Percentiles rank a stretch among this genome's conserved stretches.
Evolutionary conservation across 2,329 filamentous ascomycete species (phyloP).

Genomic region (Penicillium oxalicum): DNA sequence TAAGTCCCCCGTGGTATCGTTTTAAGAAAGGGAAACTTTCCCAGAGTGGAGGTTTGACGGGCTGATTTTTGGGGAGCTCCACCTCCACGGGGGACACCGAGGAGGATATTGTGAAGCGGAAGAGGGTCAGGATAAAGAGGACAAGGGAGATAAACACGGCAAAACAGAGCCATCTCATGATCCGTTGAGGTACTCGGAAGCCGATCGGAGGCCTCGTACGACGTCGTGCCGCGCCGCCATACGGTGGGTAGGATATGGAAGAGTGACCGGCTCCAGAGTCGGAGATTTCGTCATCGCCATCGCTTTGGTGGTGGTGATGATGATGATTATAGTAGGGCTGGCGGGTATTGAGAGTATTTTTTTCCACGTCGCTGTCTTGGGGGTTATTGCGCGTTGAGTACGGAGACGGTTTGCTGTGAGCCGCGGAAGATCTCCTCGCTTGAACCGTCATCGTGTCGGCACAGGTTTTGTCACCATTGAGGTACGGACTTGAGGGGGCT

Average conservation of each 20-base stretch:
- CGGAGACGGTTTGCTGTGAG: conserved; percentile 21
- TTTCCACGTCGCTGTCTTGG: conserved; percentile 30
- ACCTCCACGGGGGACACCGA: conserved; percentile 25
- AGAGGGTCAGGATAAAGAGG: conserved; percentile 69
- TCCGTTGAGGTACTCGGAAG: conserved; percentile 64
- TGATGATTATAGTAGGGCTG: conserved; percentile 15
- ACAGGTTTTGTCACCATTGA: conserved; percentile 19
- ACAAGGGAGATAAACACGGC: conserved; percentile 63
- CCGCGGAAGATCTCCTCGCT: conserved; percentile 26
- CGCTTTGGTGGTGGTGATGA: conserved; percentile 11
- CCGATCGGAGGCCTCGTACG: conserved; percentile 31
- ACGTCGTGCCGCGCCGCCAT: conserved; percentile 31
- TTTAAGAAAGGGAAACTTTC: conserved; percentile 79
- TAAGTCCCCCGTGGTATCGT: conserved; percentile 84
- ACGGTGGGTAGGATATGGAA: conserved; percentile 48
- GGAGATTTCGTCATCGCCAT: conserved; percentile 21
- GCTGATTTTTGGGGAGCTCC: conserved; percentile 52
- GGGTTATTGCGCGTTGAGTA: conserved; percentile 14
- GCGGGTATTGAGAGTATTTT: conserved; percentile 20
- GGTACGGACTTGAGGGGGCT: background rate
- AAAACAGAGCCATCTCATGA: conserved; percentile 73
- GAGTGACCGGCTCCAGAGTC: conserved; percentile 38
- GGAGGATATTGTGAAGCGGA: conserved; percentile 61
- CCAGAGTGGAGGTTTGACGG: conserved; percentile 63
- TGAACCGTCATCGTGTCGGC: conserved; percentile 27